Base-by-base conservation (phyloP, 345 rosid genomes). In the Jatropha curcas region DNA sequence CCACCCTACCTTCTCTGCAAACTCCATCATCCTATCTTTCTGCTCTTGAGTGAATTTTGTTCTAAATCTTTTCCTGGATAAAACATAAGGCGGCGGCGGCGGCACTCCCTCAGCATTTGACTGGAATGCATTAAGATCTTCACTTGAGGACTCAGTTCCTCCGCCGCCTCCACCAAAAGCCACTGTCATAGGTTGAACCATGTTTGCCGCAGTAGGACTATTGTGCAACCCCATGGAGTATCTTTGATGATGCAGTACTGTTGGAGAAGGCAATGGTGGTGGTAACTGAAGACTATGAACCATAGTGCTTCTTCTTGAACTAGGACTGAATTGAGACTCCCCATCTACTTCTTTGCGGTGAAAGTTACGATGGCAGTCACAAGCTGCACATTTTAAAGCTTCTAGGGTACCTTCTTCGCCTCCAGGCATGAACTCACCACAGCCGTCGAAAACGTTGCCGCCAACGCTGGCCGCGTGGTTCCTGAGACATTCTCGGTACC, bases 351-450 rank as follows among this genome's bases (percentile, higher is more conserved):
- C 97, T 74, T 86, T 92, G 59, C 97, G 86, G 84, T 94, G 98
- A 65, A 94, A 94, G 80, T 92, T 94, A 17, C 98, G 89, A 88
- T 94, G 98, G 73, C 98, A 94, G 13, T 88, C 88, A 65, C 98
- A 94, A 61, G 98, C 98, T 8, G 96, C 98, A 52, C 98, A 94
- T 77, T 87, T 87, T 45, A 94, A 84, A 71, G 98, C 95, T 69
- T 88, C 98, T 0, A 88, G 65, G 0, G 88, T 82, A 27, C 98
- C 97, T n/a, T 87, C 98, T 51, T 89, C 92, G 0, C 98, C 98
- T 7, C 97, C 86, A 0, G 98, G 96, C 98, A 94, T 92, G 84
- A 94, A 94, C 92, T 94, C 98, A 1, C 98, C 95, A 55, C 98
- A 94, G 5, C 98, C 98, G 31, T 94, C 98, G 77, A 75, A 82